A percentile compares a stretch with the other conserved stretches of the same genome.
phyloP scores from a whole-genome alignment of 1,284 basidiomycete genomes.

The Takashimella tepidaria region DNA sequence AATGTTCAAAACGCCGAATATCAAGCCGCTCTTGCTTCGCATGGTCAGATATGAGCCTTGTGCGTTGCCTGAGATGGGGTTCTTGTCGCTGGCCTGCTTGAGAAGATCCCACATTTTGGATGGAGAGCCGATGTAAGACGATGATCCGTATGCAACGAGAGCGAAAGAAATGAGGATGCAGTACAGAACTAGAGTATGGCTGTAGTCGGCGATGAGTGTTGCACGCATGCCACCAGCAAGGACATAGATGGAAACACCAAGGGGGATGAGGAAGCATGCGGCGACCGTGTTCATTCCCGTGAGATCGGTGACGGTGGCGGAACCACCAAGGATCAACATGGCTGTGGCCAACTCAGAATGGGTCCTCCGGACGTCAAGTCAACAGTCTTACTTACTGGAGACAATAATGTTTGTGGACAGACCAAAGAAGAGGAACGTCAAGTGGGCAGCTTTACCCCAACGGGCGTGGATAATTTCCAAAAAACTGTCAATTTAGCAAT shows the following conservation, averaged over 20 bases:
- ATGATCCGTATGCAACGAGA: conserved; percentile 67
- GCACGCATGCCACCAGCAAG: conserved; percentile 53
- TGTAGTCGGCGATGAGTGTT: conserved; percentile 54
- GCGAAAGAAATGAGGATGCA: conserved; percentile 59
- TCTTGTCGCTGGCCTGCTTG: conserved; percentile 44
- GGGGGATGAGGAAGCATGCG: conserved; percentile 62
- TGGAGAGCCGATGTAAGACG: conserved; percentile 54
- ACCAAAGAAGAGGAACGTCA: conserved; percentile 72
- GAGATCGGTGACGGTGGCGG: conserved; percentile 69
- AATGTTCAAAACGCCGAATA: conserved; percentile 82
- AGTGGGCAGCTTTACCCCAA: conserved; percentile 69
- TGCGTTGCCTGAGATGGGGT: conserved; percentile 58
- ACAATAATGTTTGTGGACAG: conserved; percentile 73
- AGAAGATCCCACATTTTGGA: conserved; percentile 56
- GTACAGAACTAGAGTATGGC: conserved; percentile 74
- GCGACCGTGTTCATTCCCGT: conserved; percentile 80
- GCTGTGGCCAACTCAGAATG: conserved; percentile 15
- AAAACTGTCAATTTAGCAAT: conserved; percentile 29
- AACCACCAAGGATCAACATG: conserved; percentile 61
- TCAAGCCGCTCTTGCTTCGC: conserved; percentile 70
- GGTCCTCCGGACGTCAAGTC: no score
- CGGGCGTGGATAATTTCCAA: conserved; percentile 61
- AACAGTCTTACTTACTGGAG: conserved; percentile 43
- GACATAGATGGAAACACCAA: conserved; percentile 50
- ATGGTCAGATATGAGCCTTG: conserved; percentile 67